Evolutionary conservation across 2,329 filamentous ascomycete genomes (phyloP).

Genomic region (Ophiocordyceps unilateralis): DNA sequence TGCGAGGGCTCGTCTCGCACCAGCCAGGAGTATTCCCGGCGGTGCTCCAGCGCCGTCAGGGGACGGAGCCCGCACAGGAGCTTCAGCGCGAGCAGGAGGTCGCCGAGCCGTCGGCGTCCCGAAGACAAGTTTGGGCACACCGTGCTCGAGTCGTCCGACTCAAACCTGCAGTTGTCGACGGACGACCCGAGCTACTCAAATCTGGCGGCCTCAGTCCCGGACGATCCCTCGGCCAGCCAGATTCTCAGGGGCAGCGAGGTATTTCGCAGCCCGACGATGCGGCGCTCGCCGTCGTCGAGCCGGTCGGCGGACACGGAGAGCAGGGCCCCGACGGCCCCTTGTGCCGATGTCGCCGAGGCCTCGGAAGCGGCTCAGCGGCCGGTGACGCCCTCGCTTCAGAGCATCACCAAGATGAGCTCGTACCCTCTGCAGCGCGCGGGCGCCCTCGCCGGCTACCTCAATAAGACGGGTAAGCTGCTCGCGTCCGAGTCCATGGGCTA

Average conservation of each 20-base stretch:
- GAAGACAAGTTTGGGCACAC: slow-evolving; percentile 28
- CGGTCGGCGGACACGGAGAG: slow-evolving; percentile 8
- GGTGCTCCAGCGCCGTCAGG: slow-evolving; percentile 22
- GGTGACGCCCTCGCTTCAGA: slow-evolving; percentile 28
- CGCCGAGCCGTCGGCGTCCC: slow-evolving; percentile 28
- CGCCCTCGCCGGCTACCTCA: slow-evolving; percentile 67
- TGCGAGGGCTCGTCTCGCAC: slow-evolving; percentile 28
- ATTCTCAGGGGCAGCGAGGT: slow-evolving; percentile 78
- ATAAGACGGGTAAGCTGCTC: slow-evolving; percentile 59
- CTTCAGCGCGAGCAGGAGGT: slow-evolving; percentile 41
- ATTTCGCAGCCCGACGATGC: slow-evolving; percentile 64
- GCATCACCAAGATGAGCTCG: slow-evolving; percentile 42
- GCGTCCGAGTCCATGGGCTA: slow-evolving; percentile 92
- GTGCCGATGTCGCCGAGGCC: slow-evolving; percentile 16
- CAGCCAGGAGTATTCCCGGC: slow-evolving; percentile 36
- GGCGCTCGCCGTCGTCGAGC: slow-evolving; percentile 25
- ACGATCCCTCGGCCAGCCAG: slow-evolving; percentile 78
- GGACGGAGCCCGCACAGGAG: slow-evolving; percentile 37
- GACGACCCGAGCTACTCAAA: slow-evolving; percentile 61
- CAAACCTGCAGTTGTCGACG: slow-evolving; percentile 52
- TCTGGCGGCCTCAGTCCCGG: slow-evolving; percentile 48
- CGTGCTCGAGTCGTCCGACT: slow-evolving; percentile 51
- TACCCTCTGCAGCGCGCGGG: slow-evolving; percentile 75
- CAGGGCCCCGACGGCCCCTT: slow-evolving; percentile 4
- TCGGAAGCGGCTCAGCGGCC: slow-evolving; percentile 18